Percentiles rank a stretch among this genome's conserved stretches.
These are phyloP conservation scores for Gossypium laxum DNA, from an alignment of 441 rosid genomes.

Conservation along the genomic window DNA sequence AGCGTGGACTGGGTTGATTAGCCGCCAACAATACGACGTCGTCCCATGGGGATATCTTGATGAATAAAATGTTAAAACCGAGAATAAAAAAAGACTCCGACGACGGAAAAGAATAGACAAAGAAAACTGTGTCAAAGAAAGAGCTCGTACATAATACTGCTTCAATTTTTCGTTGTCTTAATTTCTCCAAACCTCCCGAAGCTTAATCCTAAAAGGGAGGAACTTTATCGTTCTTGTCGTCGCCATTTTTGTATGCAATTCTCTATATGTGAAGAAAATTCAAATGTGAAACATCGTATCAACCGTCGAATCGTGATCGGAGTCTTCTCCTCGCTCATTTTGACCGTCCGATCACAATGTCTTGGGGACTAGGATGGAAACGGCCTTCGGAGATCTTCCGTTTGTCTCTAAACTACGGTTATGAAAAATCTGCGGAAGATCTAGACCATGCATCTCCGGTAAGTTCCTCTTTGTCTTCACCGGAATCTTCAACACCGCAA, in stretches of 20 bases:
- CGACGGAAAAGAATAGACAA: neutral
- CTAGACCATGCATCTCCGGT: slow-evolving; percentile 34
- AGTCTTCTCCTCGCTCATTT: neutral
- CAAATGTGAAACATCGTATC: slow-evolving; percentile 5
- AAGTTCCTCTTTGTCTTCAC: slow-evolving; percentile 29
- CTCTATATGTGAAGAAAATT: neutral
- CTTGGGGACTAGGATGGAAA: slow-evolving; percentile 95
- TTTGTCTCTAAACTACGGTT: slow-evolving; percentile 55
- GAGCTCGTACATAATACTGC: neutral
- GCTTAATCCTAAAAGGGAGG: slow-evolving; percentile 1
- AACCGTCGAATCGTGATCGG: slow-evolving; percentile 18
- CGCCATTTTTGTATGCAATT: neutral
- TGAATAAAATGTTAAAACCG: neutral
- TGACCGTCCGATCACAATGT: slow-evolving; percentile 32
- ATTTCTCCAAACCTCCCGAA: neutral
- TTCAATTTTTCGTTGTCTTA: neutral
- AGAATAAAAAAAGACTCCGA: neutral
- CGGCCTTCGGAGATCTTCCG: slow-evolving; percentile 73
- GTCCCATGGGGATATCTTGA: neutral
- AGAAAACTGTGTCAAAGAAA: neutral
- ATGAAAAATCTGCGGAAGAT: slow-evolving; percentile 53
- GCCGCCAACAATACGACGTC: neutral
- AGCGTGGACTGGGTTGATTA: neutral
- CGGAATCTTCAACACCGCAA: slow-evolving; percentile 31
- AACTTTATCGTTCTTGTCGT: neutral